Conservation (phyloP, 2,329 filamentous ascomycete species). For the Diaporthe citrichinensis region DNA sequence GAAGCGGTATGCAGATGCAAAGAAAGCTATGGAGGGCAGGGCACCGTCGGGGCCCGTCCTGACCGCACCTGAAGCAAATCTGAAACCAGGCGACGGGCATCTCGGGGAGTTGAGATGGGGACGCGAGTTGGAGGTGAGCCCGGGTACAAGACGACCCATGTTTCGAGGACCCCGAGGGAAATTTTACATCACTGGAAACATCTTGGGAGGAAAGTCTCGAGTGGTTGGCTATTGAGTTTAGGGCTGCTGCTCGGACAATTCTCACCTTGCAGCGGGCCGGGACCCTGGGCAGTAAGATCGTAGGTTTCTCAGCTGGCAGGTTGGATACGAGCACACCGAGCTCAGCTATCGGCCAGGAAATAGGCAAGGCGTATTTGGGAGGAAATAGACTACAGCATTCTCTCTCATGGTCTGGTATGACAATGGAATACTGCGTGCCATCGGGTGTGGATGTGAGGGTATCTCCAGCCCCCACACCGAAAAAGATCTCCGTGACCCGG, state of each 20-base stretch:
- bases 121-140: constrained; percentile 32
- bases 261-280: neutral
- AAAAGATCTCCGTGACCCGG: neutral
- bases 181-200: constrained; percentile 6
- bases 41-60: constrained; percentile 38
- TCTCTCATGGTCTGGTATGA: neutral
- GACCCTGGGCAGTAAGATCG: neutral
- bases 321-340: neutral
- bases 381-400: neutral
- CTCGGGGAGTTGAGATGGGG: constrained; percentile 18
- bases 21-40: neutral
- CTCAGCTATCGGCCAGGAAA: neutral
- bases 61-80: constrained; percentile 56
- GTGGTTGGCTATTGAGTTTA: neutral
- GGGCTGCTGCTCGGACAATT: constrained; percentile 2
- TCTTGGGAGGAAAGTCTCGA: constrained; percentile 1
- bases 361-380: neutral
- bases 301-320: neutral
- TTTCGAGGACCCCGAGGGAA: constrained; percentile 1
- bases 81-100: constrained; percentile 53
- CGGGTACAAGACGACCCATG: constrained; percentile 27
- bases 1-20: neutral
- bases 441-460: constrained; percentile 5
- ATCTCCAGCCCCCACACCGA: constrained; percentile 28
- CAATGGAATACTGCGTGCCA: neutral